phyloP scores from a whole-genome alignment of 2,329 filamentous ascomycete species.

The Fusarium guadeloupense region DNA sequence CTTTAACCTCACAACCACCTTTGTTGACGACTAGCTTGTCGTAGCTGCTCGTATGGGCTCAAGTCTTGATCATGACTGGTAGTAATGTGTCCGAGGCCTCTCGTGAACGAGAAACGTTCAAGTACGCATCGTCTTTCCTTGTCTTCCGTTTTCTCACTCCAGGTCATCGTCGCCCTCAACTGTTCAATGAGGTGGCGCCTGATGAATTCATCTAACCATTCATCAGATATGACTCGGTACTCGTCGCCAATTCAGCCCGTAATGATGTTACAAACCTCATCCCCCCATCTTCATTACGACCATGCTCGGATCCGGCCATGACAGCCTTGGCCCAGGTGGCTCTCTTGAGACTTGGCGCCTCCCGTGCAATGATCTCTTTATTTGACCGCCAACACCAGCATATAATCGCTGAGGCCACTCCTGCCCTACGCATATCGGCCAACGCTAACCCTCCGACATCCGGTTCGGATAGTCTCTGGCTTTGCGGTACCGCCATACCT shows the following conservation, averaged over 20 bases:
- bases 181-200: background rate
- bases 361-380: conserved; percentile 59
- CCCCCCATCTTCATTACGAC: conserved; percentile 38
- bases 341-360: conserved; percentile 53
- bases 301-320: conserved; percentile 52
- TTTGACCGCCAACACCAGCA: conserved; percentile 60
- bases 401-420: conserved; percentile 61
- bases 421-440: conserved; percentile 48
- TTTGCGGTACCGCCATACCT: conserved; percentile 47
- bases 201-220: conserved; percentile 4
- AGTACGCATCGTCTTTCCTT: conserved; percentile 24
- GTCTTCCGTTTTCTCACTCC: background rate
- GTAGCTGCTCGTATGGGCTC: conserved; percentile 7
- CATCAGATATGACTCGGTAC: conserved; percentile 28
- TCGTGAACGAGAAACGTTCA: conserved; percentile 48
- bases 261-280: conserved; percentile 39
- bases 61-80: conserved; percentile 11
- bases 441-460: conserved; percentile 29
- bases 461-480: conserved; percentile 36
- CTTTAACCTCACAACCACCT: background rate
- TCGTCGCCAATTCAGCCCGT: conserved; percentile 25
- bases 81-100: conserved; percentile 33
- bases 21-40: background rate
- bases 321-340: conserved; percentile 62
- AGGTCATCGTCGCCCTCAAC: background rate